Base-by-base conservation (phyloP, 1,284 basidiomycete species). In the Moniliella sp. region DNA sequence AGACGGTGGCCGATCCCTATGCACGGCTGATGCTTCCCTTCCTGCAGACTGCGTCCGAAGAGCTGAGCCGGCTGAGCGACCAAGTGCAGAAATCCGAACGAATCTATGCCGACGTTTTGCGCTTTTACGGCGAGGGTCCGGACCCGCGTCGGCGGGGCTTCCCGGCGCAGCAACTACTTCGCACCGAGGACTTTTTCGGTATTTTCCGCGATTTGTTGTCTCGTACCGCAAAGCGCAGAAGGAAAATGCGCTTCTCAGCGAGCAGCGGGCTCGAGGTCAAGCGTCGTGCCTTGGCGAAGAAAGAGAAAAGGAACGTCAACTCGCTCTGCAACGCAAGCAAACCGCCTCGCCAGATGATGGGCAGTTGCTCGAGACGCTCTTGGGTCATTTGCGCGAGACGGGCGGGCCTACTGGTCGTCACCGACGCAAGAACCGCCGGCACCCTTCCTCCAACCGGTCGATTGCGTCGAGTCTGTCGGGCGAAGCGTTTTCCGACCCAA, bases 161-260 rank as follows among this genome's bases (percentile, higher is more conserved):
- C 33, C 45, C 48, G 0, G 35, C 38, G 30, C 5, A 42, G 31
- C 46, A 55, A 35, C 23, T 36, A 10, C 57, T 58, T 54, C 39
- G 43, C 9, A 58, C 56, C 5, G 56, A 58, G 27, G 56, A 58
- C 38, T 58, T 58, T 40, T 58, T 58, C 32, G 56, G 56, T 11
- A 51, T 58, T 31, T 58, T 58, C 29, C 49, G 50, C 15, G 56
- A 58, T 39, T 58, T 27, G 19, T 45, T 18, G 40, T 54, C 11
- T 44, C 54, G 12, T 58, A 58, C 32, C 46, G 49, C 35, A 58
- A 58, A 39, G 45, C 45, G 23, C 57, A 57, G 36, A 21, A 33
- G 30, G 53, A 55, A 28, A 58, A 58, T 33, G 42, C 55, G 4
- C 21, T 36, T 14, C 39, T 57, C 11, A 43, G 42, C 8, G 49